Conservation (phyloP, 2,329 filamentous ascomycete genomes). For the Cercospora sp. region DNA sequence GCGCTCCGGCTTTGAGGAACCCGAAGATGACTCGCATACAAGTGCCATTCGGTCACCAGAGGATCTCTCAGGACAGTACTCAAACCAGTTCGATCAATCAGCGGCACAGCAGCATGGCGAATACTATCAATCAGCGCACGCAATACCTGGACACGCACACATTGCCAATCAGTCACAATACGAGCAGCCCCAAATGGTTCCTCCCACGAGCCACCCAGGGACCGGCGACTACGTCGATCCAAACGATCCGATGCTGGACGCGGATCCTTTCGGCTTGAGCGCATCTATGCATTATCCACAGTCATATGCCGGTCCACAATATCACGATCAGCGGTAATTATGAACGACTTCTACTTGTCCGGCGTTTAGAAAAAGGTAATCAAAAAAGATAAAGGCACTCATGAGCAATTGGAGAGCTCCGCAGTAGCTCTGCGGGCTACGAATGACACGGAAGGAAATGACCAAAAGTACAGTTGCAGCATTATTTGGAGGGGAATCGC, state of each 20-base stretch:
- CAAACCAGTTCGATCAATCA: conserved; percentile 30
- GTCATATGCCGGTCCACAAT: conserved; percentile 28
- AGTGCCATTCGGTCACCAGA: conserved; percentile 26
- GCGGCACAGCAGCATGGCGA: conserved; percentile 31
- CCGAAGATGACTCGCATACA: conserved; percentile 31
- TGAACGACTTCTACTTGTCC: neutral
- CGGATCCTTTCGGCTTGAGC: conserved; percentile 88
- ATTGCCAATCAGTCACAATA: conserved; percentile 20
- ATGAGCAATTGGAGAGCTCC: conserved; percentile 18
- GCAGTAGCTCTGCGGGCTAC: conserved; percentile 22
- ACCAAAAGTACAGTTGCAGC: conserved; percentile 11
- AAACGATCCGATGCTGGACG: conserved; percentile 85
- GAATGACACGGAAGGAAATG: conserved; percentile 16
- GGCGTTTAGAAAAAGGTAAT: conserved; percentile 5
- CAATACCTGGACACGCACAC: conserved; percentile 19
- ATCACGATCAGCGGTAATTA: conserved; percentile 21
- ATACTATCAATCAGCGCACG: conserved; percentile 28
- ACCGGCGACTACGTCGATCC: conserved; percentile 54
- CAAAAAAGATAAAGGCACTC: neutral
- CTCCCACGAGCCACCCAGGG: conserved; percentile 27
- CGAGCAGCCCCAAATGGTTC: conserved; percentile 26
- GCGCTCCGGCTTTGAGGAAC: conserved; percentile 68
- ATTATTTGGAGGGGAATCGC: conserved; percentile 6
- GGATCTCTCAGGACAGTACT: conserved; percentile 33
- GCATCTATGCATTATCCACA: conserved; percentile 68